Evolutionary conservation across 169 alveolate species (phyloP).

Genomic region (Plasmodium yoelii): DNA sequence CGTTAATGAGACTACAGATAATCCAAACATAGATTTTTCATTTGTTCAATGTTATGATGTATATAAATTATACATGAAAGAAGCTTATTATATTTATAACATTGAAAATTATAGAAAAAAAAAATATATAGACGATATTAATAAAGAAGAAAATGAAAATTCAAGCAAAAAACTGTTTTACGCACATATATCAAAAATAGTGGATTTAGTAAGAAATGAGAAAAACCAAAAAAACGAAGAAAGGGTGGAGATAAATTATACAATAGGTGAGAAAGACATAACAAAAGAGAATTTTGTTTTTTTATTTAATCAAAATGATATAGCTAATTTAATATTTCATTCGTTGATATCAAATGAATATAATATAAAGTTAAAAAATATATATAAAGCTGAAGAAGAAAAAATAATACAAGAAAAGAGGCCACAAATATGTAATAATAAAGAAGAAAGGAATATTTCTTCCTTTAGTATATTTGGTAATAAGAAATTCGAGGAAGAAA

Average conservation of each 20-base stretch:
- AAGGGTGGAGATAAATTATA: background rate
- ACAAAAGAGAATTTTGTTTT: background rate
- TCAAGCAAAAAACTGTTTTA: slow-evolving; percentile 36
- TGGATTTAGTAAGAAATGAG: slow-evolving; percentile 9
- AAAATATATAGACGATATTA: slow-evolving; percentile 18
- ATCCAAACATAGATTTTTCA: slow-evolving; percentile 4
- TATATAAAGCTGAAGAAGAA: slow-evolving; percentile 42
- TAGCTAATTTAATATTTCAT: slow-evolving; percentile 10
- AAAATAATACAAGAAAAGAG: slow-evolving; percentile 8
- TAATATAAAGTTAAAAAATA: slow-evolving; percentile 3
- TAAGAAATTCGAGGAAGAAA: background rate
- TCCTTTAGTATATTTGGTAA: too few species aligned
- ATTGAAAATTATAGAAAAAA: slow-evolving; percentile 52
- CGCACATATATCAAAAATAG: slow-evolving; percentile 29
- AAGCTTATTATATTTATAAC: slow-evolving; percentile 32
- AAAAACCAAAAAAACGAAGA: background rate
- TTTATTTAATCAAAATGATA: slow-evolving; percentile 8
- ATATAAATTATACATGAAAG: slow-evolving; percentile 22
- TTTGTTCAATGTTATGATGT: slow-evolving; percentile 40
- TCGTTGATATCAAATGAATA: slow-evolving; percentile 32
- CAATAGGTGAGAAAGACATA: background rate
- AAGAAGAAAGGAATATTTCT: background rate
- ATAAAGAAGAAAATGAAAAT: slow-evolving; percentile 47
- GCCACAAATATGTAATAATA: slow-evolving; percentile 20
- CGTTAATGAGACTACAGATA: background rate